phyloP scores from a whole-genome alignment of 1,284 basidiomycete genomes.

The Dichomitus squalens region DNA sequence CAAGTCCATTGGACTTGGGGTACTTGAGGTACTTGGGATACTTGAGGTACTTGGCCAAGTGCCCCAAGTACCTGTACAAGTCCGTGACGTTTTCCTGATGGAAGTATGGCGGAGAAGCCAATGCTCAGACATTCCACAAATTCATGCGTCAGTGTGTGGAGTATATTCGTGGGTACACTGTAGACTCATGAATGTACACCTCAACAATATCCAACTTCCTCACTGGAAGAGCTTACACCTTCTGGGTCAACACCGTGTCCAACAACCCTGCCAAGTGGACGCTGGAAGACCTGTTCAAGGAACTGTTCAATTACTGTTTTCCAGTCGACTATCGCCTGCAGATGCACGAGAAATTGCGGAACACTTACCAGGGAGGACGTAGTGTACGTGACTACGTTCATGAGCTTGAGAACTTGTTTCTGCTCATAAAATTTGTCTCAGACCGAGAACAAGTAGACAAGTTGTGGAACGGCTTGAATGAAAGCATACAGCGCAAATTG shows the following conservation, averaged over 20 bases:
- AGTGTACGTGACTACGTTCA: too few species aligned
- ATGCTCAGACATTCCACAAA: conserved; percentile 22
- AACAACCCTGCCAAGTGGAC: conserved; percentile 26
- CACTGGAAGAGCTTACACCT: conserved; percentile 40
- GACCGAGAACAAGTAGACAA: conserved; percentile 32
- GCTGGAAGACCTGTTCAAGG: conserved; percentile 34
- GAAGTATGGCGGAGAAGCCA: conserved; percentile 14
- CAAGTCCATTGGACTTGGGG: too few species aligned
- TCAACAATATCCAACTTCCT: conserved; percentile 25
- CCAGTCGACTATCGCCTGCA: conserved; percentile 37
- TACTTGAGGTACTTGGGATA: too few species aligned
- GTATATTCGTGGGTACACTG: conserved; percentile 8
- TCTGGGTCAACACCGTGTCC: conserved; percentile 39
- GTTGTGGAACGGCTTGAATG: conserved; percentile 37
- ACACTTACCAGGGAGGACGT: too few species aligned
- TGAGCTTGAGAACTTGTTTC: too few species aligned
- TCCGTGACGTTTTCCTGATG: too few species aligned
- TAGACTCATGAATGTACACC: neutral
- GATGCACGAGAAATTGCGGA: conserved; percentile 19
- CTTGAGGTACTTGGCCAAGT: too few species aligned
- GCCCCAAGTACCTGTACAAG: too few species aligned
- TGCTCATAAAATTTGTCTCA: too few species aligned
- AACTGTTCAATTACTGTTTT: conserved; percentile 48
- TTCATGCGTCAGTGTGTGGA: conserved; percentile 16
- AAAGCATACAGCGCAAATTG: conserved; percentile 31